Percentiles rank a stretch among this genome's conserved stretches.
Conservation (phyloP, 2,329 filamentous ascomycete genomes). For the Pestalotiopsis sp. region DNA sequence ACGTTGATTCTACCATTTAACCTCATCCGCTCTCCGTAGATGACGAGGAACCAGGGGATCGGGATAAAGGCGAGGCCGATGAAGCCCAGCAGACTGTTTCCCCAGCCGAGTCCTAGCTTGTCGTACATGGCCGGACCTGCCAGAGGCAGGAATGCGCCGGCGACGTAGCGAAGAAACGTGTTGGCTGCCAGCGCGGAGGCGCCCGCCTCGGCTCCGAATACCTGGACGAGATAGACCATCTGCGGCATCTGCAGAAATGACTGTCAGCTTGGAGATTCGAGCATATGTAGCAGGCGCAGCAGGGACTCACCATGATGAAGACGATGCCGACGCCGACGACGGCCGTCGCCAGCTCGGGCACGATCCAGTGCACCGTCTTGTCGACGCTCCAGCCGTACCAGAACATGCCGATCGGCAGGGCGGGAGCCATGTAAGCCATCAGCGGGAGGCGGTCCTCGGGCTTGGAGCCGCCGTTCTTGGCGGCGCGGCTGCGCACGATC, state of each 20-base stretch:
- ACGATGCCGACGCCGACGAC: slow-evolving; percentile 39
- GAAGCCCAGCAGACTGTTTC: slow-evolving; percentile 6
- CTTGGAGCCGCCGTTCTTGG: not conserved
- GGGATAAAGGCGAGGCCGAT: not conserved
- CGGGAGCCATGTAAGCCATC: slow-evolving; percentile 21
- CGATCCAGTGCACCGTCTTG: slow-evolving; percentile 46
- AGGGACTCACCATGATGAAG: slow-evolving; percentile 27
- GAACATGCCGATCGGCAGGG: slow-evolving; percentile 43
- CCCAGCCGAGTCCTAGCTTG: slow-evolving; percentile 46
- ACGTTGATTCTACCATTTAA: not conserved
- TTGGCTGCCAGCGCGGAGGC: slow-evolving; percentile 54
- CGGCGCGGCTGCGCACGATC: not conserved
- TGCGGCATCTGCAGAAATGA: slow-evolving; percentile 19
- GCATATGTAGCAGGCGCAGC: not conserved
- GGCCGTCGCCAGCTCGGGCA: slow-evolving; percentile 45
- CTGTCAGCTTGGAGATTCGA: not conserved
- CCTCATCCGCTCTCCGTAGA: not conserved
- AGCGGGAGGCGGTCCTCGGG: slow-evolving; percentile 22
- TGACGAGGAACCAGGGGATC: not conserved
- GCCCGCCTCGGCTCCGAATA: slow-evolving; percentile 30
- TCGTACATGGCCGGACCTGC: slow-evolving; percentile 53
- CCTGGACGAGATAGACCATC: slow-evolving; percentile 31
- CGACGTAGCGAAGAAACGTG: slow-evolving; percentile 53
- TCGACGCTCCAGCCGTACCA: slow-evolving; percentile 47
- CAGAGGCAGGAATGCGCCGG: slow-evolving; percentile 56